Evolutionary conservation across 75 land plant genomes (phyloP).

Genomic region (Picea glauca): DNA sequence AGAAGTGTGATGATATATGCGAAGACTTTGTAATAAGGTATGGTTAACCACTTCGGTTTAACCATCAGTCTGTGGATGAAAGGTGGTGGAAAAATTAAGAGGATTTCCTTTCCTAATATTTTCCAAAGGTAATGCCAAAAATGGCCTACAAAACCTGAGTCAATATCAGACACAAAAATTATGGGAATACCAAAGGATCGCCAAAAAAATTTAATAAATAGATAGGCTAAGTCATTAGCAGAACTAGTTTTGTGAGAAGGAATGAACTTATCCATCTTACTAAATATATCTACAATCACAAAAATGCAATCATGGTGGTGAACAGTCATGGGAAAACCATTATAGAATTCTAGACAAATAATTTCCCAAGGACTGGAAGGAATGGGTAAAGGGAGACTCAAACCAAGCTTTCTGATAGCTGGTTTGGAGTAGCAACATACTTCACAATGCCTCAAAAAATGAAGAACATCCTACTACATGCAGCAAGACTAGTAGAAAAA

Average conservation of each 20-base stretch:
- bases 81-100: neutral
- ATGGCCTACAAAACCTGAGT: neutral
- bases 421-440: neutral
- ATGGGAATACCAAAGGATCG: neutral
- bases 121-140: neutral
- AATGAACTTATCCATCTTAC: neutral
- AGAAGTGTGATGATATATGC: neutral
- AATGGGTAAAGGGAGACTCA: neutral
- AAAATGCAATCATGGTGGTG: neutral
- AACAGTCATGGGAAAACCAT: neutral
- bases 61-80: neutral
- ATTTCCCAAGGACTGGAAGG: neutral
- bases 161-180: neutral
- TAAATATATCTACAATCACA: neutral
- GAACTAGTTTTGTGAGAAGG: neutral
- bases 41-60: neutral
- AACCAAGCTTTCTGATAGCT: neutral
- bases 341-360: neutral
- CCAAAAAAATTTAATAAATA: neutral
- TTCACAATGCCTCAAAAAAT: neutral
- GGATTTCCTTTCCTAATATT: neutral
- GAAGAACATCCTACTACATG: neutral
- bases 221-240: neutral
- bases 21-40: neutral
- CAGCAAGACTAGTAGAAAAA: neutral